A percentile compares a stretch with the other conserved stretches of the same genome.
phyloP scores from a whole-genome alignment of 768 basidiomycete genomes.

The Dendrothele bispora region DNA sequence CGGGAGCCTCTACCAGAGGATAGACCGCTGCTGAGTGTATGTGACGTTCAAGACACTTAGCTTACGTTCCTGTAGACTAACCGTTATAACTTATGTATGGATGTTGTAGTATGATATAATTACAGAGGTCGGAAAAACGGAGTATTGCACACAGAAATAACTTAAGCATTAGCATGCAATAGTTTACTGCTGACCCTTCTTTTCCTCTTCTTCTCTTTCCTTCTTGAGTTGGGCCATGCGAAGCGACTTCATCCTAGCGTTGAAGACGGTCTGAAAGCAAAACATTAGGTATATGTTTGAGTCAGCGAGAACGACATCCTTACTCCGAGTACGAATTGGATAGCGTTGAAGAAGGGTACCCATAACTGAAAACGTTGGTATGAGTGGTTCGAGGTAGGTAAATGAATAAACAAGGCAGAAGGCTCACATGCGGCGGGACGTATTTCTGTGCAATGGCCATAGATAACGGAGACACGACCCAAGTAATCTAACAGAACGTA shows the following conservation, averaged over 20 bases:
- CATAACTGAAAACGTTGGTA: conserved; percentile 53
- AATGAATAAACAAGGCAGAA: neutral
- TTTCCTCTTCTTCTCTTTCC: conserved; percentile 40
- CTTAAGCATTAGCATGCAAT: conserved; percentile 9
- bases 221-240: conserved; percentile 55
- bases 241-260: conserved; percentile 66
- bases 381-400: conserved; percentile 3
- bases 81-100: too few relatives aligned
- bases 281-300: conserved; percentile 6
- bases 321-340: conserved; percentile 78
- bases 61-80: too few relatives aligned
- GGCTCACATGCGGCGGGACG: conserved; percentile 68
- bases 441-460: conserved; percentile 78
- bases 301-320: conserved; percentile 23
- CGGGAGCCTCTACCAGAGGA: conserved; percentile 31
- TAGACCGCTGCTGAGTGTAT: conserved; percentile 30
- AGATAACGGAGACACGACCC: conserved; percentile 76
- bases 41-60: conserved; percentile 23
- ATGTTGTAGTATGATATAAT: conserved; percentile 17
- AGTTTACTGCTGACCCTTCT: conserved; percentile 19
- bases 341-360: conserved; percentile 83
- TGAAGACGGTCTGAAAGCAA: conserved; percentile 62
- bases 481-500: conserved; percentile 63
- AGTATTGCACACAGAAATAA: conserved; percentile 16
- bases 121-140: conserved; percentile 6